Percentiles rank a stretch among this genome's conserved stretches.
Conservation (phyloP, 345 rosid species). For the Lepidium aucheri region DNA sequence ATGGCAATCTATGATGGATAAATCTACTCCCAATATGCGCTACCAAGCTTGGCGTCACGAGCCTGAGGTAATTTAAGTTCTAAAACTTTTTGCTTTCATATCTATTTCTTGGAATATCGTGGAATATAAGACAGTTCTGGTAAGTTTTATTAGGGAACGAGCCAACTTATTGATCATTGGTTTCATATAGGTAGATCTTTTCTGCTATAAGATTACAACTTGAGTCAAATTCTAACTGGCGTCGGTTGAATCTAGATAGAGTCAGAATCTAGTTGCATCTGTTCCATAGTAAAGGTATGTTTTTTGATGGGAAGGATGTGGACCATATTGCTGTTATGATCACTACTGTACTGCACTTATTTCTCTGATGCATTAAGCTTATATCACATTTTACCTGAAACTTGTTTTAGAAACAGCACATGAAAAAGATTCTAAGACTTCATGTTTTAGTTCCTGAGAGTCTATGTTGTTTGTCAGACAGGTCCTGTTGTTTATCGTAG, state of each 20-base stretch:
- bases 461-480: conserved; percentile 41
- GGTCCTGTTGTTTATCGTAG: conserved; percentile 66
- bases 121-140: background rate
- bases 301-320: background rate
- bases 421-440: background rate
- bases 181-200: background rate
- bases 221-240: background rate
- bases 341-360: background rate
- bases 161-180: background rate
- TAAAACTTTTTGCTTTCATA: background rate
- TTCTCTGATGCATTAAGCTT: background rate
- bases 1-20: conserved; percentile 91
- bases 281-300: background rate
- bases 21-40: conserved; percentile 62
- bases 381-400: background rate
- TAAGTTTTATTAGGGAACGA: background rate
- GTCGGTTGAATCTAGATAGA: background rate
- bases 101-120: background rate
- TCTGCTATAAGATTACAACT: background rate
- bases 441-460: conserved; percentile 12
- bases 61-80: conserved; percentile 49
- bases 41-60: conserved; percentile 94
- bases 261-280: background rate
- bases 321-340: background rate
- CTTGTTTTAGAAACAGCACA: background rate